A percentile compares a stretch with the other conserved stretches of the same genome.
These are phyloP conservation scores for Oryza punctata DNA, from an alignment of 176 grass and related monocot genomes.

Conservation along the genomic window DNA sequence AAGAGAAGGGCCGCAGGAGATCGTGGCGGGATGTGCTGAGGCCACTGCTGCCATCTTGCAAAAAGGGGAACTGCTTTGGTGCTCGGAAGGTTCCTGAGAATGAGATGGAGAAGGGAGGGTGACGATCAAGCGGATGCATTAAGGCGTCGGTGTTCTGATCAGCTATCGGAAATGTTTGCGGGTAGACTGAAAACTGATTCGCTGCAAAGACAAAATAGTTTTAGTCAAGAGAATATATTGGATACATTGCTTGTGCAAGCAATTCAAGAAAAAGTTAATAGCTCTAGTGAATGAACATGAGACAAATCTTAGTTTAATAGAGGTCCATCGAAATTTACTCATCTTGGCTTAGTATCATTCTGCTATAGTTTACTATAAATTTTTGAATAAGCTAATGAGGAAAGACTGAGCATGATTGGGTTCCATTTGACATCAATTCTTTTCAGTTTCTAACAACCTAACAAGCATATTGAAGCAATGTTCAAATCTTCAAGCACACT, in stretches of 20 bases:
- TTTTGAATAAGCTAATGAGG: not conserved
- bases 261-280: not conserved
- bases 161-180: constrained; percentile 18
- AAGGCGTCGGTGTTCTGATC: not conserved
- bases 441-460: not conserved
- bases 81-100: constrained; percentile 42
- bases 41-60: constrained; percentile 17
- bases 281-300: not conserved
- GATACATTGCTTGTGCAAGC: not conserved
- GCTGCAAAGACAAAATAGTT: constrained; percentile 24
- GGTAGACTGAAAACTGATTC: constrained; percentile 41
- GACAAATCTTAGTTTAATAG: not conserved
- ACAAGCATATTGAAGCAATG: not conserved
- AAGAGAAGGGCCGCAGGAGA: constrained; percentile 23
- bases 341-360: not conserved
- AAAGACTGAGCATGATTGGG: not conserved
- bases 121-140: constrained; percentile 19
- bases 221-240: not conserved
- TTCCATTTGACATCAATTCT: not conserved
- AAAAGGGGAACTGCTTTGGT: constrained; percentile 47
- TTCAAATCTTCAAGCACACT: not conserved
- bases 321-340: not conserved
- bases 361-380: not conserved
- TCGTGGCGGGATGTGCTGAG: not conserved
- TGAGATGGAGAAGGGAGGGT: constrained; percentile 53